phyloP scores from a whole-genome alignment of 805 yeast genomes.

The Naumovozyma baii region DNA sequence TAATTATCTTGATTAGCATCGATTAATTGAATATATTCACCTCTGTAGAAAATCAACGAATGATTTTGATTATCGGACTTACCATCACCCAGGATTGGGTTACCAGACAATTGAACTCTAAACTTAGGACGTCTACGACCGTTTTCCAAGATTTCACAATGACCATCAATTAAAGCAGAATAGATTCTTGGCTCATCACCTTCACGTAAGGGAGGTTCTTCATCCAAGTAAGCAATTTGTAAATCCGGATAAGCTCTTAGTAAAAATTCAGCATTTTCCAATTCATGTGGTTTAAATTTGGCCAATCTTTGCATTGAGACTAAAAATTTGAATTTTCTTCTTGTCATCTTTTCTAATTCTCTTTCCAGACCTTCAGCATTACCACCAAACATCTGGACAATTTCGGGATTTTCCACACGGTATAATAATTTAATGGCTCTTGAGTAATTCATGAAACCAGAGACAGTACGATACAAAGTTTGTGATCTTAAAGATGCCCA shows the following conservation, averaged over 20 bases:
- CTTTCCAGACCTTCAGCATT: slow-evolving; percentile 92
- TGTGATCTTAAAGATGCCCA: slow-evolving; percentile 98
- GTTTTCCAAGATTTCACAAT: slow-evolving; percentile 58
- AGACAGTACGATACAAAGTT: slow-evolving; percentile 90
- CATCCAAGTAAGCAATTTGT: slow-evolving; percentile 88
- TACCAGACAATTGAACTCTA: slow-evolving; percentile 69
- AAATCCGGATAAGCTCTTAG: slow-evolving; percentile 76
- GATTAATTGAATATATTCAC: slow-evolving; percentile 87
- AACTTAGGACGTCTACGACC: slow-evolving; percentile 70
- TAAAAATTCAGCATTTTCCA: slow-evolving; percentile 70
- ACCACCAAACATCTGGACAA: slow-evolving; percentile 96
- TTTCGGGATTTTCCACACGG: slow-evolving; percentile 90
- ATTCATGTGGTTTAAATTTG: slow-evolving; percentile 60
- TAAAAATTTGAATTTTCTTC: slow-evolving; percentile 69
- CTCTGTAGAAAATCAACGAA: slow-evolving; percentile 76
- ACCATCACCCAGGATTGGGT: slow-evolving; percentile 86
- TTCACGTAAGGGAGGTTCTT: slow-evolving; percentile 67
- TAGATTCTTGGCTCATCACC: slow-evolving; percentile 63
- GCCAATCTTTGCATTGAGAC: slow-evolving; percentile 82
- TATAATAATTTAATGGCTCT: slow-evolving; percentile 88
- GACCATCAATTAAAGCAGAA: slow-evolving; percentile 73
- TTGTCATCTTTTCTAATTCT: slow-evolving; percentile 83
- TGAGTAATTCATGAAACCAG: slow-evolving; percentile 97
- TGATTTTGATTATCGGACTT: slow-evolving; percentile 92
- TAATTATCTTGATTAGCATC: slow-evolving; percentile 97